Evolutionary conservation across 257 asterid genomes (phyloP).

Genomic region (Verbascum thapsus): DNA sequence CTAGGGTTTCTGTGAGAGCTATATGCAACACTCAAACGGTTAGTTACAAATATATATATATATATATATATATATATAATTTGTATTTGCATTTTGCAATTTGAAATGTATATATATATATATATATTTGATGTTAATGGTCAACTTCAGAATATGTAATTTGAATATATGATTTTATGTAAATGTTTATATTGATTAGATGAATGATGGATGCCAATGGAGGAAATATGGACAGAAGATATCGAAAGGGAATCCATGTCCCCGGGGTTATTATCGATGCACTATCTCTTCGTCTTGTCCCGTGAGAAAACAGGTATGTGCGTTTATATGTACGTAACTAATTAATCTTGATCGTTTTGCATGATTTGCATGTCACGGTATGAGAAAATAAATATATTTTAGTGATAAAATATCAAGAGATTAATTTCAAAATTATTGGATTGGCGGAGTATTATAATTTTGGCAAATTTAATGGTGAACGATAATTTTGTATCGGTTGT

Average conservation of each 20-base stretch:
- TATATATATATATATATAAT: background rate
- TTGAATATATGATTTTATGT: background rate
- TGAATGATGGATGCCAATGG: slow-evolving; percentile 71
- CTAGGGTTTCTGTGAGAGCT: slow-evolving; percentile 60
- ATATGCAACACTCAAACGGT: slow-evolving; percentile 56
- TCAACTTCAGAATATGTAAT: no score
- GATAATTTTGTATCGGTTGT: no score
- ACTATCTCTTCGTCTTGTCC: slow-evolving; percentile 51
- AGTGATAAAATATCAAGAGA: no score
- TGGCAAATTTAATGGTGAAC: no score
- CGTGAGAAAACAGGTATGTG: slow-evolving; percentile 51
- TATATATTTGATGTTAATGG: no score
- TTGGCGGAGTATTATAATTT: no score
- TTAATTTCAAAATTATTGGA: no score
- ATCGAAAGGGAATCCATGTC: slow-evolving; percentile 62
- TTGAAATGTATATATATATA: background rate
- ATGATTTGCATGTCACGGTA: no score
- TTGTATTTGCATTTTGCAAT: background rate
- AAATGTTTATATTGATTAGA: slow-evolving; percentile 23
- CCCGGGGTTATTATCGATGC: slow-evolving; percentile 66
- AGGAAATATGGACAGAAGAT: slow-evolving; percentile 62
- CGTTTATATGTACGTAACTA: background rate
- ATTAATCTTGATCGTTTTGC: background rate
- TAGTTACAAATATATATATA: background rate
- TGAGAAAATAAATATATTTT: no score